Percentiles rank a stretch among this genome's conserved stretches.
Evolutionary conservation across 139 green algal genomes (phyloP).

Genomic region (Diplosphaera chodatii): DNA sequence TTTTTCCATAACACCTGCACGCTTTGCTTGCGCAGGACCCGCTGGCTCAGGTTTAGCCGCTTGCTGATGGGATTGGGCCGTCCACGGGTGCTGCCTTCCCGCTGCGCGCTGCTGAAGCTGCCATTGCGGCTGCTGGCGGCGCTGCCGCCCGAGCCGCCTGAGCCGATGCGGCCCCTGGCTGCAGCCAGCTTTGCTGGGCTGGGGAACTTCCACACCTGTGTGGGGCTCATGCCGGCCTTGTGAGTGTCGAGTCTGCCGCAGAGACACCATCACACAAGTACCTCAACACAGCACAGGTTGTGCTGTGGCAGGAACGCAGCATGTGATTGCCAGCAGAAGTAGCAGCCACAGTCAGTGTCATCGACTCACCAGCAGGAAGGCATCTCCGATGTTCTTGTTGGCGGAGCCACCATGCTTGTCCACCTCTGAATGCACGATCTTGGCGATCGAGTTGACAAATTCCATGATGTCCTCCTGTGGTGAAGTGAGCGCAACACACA

Average conservation of each 20-base stretch:
- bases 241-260: too few species aligned
- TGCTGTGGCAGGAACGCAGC: too few species aligned
- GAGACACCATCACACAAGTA: too few species aligned
- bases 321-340: too few species aligned
- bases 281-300: too few species aligned
- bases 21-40: neutral
- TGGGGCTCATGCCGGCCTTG: too few species aligned
- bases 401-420: conserved; percentile 79
- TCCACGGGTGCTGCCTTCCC: too few species aligned
- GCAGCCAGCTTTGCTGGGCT: neutral
- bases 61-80: too few species aligned
- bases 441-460: conserved; percentile 94
- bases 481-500: too few species aligned
- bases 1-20: neutral
- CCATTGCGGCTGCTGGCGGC: neutral
- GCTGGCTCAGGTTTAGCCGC: neutral
- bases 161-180: neutral
- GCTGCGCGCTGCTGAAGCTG: neutral
- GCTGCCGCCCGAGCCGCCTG: neutral
- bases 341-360: too few species aligned
- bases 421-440: conserved; percentile 84
- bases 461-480: conserved; percentile 93
- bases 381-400: conserved; percentile 98
- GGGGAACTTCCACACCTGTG: conserved; percentile 76
- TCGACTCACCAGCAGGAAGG: conserved; percentile 84